Evolutionary conservation across 345 rosid species (phyloP).

Genomic region (Brassica nigra): DNA sequence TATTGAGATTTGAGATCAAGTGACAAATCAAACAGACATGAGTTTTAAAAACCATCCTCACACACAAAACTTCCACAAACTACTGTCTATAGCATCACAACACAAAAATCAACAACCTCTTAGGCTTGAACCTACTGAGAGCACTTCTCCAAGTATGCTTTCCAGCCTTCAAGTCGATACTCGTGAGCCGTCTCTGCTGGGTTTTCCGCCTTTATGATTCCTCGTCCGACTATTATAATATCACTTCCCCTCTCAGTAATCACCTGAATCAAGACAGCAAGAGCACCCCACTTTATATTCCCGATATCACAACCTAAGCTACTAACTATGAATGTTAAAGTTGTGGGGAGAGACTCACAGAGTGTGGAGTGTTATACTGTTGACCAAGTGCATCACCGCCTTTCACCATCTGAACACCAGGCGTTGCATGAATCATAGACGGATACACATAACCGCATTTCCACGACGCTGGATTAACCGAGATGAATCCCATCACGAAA

Average conservation of each 20-base stretch:
- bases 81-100: not conserved
- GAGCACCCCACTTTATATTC: not conserved
- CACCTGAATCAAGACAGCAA: slow-evolving; percentile 52
- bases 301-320: not conserved
- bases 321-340: not conserved
- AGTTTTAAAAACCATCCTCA: slow-evolving; percentile 22
- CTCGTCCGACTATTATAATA: slow-evolving; percentile 94
- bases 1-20: not conserved
- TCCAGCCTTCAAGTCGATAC: slow-evolving; percentile 95
- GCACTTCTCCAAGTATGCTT: slow-evolving; percentile 82
- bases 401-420: slow-evolving; percentile 93
- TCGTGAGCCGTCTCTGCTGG: slow-evolving; percentile 79
- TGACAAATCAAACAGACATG: slow-evolving; percentile 24
- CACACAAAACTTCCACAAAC: slow-evolving; percentile 19
- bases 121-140: slow-evolving; percentile 20
- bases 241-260: slow-evolving; percentile 88
- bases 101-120: slow-evolving; percentile 27
- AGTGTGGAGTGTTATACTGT: slow-evolving; percentile 91
- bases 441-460: slow-evolving; percentile 80
- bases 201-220: slow-evolving; percentile 82
- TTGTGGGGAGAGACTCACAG: slow-evolving; percentile 68
- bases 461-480: slow-evolving; percentile 97
- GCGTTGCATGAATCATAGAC: slow-evolving; percentile 91
- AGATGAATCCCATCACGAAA: slow-evolving; percentile 95
- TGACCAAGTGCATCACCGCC: slow-evolving; percentile 95